Percentiles rank a stretch among this genome's conserved stretches.
phyloP scores from a whole-genome alignment of 768 basidiomycete species.

The Favolaschia claudopus region DNA sequence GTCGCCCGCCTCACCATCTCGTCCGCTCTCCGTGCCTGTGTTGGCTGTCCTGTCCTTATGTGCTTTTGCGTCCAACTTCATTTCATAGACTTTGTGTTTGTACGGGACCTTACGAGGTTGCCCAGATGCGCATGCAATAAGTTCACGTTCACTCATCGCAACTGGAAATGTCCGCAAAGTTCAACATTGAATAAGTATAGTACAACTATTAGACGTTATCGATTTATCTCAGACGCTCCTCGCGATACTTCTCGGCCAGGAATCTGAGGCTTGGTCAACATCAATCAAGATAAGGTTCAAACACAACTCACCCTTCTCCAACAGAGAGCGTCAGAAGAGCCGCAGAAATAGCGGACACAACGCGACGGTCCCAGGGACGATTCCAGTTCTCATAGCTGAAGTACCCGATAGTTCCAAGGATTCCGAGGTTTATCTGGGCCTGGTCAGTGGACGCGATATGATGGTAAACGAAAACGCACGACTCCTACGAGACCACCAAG shows the following conservation, averaged over 20 bases:
- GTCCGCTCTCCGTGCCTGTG: slow-evolving; percentile 4
- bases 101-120: slow-evolving; percentile 3
- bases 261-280: not conserved
- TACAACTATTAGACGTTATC: no score
- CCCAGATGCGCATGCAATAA: not conserved
- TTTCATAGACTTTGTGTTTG: slow-evolving; percentile 19
- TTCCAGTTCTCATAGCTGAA: slow-evolving; percentile 73
- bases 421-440: slow-evolving; percentile 58
- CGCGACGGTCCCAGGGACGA: slow-evolving; percentile 69
- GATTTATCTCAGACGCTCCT: no score
- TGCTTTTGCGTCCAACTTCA: not conserved
- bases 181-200: no score
- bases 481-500: slow-evolving; percentile 70
- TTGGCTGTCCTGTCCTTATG: slow-evolving; percentile 22
- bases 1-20: no score
- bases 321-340: slow-evolving; percentile 69
- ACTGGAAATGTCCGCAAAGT: not conserved
- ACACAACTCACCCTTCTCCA: slow-evolving; percentile 66
- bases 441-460: slow-evolving; percentile 35
- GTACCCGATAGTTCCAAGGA: slow-evolving; percentile 71
- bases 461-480: slow-evolving; percentile 47
- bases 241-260: slow-evolving; percentile 30
- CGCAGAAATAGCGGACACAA: slow-evolving; percentile 62
- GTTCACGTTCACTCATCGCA: not conserved
- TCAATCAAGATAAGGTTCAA: not conserved